Evolutionary conservation across 306 rosid species (phyloP).

Genomic region (Sicyos edulis): DNA sequence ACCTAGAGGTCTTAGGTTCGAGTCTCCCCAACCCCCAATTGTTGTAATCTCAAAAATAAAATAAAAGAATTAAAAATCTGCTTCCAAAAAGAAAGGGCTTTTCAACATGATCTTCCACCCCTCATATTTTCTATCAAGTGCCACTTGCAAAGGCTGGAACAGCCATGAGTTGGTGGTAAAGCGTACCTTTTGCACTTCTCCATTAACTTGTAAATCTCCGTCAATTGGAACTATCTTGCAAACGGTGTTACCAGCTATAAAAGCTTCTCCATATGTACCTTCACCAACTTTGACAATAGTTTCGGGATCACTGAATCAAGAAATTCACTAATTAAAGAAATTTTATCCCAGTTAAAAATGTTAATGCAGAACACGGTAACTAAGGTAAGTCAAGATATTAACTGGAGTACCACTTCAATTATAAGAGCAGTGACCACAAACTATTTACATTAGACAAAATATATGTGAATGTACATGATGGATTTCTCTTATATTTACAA

Average conservation of each 20-base stretch:
- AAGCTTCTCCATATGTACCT: conserved; percentile 95
- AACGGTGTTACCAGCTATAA: conserved; percentile 64
- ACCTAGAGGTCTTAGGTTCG: no score
- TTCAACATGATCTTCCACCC: not conserved
- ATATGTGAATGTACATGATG: not conserved
- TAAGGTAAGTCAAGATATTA: conserved; percentile 13
- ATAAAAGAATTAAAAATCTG: not conserved
- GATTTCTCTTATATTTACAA: no score
- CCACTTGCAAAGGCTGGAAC: conserved; percentile 8
- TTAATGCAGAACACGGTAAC: conserved; percentile 5
- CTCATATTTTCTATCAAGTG: conserved; percentile 9
- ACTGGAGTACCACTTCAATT: not conserved
- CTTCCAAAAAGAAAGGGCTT: not conserved
- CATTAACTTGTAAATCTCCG: conserved; percentile 76
- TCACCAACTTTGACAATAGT: conserved; percentile 71
- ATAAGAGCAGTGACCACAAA: not conserved
- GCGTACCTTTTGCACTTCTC: conserved; percentile 83
- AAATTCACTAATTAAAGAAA: conserved; percentile 29
- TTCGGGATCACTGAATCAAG: conserved; percentile 47
- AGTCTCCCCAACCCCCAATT: no score
- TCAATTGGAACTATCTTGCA: conserved; percentile 91
- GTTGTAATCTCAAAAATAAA: no score
- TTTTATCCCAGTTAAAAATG: conserved; percentile 8
- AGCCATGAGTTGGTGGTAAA: conserved; percentile 13
- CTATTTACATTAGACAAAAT: not conserved